phyloP scores from a whole-genome alignment of 2,329 filamentous ascomycete genomes.

The Delphinella strobiligena region DNA sequence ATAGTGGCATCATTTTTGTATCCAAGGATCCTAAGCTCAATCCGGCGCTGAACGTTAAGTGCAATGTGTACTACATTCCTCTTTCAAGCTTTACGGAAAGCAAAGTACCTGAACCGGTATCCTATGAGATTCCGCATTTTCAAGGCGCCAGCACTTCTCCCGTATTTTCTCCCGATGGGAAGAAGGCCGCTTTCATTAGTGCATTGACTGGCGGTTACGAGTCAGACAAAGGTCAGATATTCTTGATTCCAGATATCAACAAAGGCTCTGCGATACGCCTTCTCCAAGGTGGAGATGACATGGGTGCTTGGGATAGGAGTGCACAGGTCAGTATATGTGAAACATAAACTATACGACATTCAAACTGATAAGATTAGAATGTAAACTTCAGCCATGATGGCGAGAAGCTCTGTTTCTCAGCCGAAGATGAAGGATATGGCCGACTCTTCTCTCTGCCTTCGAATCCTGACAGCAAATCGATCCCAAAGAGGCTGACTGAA shows the following conservation, averaged over 20 bases:
- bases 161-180: slow-evolving; percentile 62
- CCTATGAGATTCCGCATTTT: slow-evolving; percentile 45
- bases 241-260: slow-evolving; percentile 50
- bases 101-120: slow-evolving; percentile 38
- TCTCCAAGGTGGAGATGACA: slow-evolving; percentile 48
- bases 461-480: slow-evolving; percentile 8
- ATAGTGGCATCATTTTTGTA: slow-evolving; percentile 55
- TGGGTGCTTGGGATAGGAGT: slow-evolving; percentile 49
- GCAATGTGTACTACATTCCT: slow-evolving; percentile 64
- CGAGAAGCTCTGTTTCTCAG: slow-evolving; percentile 56
- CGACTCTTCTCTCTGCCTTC: slow-evolving; percentile 52
- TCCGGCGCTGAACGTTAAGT: slow-evolving; percentile 65
- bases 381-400: slow-evolving; percentile 43
- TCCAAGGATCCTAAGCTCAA: slow-evolving; percentile 62
- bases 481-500: slow-evolving; percentile 39
- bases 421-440: slow-evolving; percentile 55
- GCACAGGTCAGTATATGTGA: slow-evolving; percentile 34
- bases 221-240: slow-evolving; percentile 59
- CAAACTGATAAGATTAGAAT: not conserved
- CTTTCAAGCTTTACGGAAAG: slow-evolving; percentile 48
- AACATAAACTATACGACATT: too few species aligned
- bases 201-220: slow-evolving; percentile 73
- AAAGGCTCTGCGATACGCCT: slow-evolving; percentile 45
- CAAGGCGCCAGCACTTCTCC: slow-evolving; percentile 55
- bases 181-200: slow-evolving; percentile 60